Base-by-base conservation (phyloP, 176 grass and related monocot genomes). In the Urochloa ruziziensis region DNA sequence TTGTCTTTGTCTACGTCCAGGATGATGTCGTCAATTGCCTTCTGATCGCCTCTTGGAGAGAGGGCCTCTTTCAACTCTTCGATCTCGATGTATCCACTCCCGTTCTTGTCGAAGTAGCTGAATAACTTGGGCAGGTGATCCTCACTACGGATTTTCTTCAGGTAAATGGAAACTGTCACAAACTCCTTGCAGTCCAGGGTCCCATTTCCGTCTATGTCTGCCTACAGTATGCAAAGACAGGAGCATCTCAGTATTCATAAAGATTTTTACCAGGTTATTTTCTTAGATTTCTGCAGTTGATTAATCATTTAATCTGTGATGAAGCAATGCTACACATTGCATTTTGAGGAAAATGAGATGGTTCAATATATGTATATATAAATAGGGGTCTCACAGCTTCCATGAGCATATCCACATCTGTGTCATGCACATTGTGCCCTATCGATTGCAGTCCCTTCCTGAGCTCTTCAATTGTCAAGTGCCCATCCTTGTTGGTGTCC, bases 181-280 rank as follows among this genome's bases (percentile, higher is more conserved):
- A 98, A 94, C 84, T 98, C 95, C 37, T 94, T 94, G 62, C 91
- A 93, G 51, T 98, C 90, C 66, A 98, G 78, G 46, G 84, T 93
- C 11, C 92, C 92, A 23, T 98, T 93, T 28, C 95, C 92, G 66
- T 93, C 92, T 25, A 90, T 75, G 82, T 98, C 95, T 23, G 90
- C 95, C 92, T 98, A 34, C 2, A 69, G 61, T 60, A 82, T 79
- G 48, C 17, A 86, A 43, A 67, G 10, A 29, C 13, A 75, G 34
- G 51, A 65, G 10, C 37, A 46, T 81, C 11, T 32, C 23, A 19
- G 6, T 37, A 69, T 15, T 61, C n/a, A 69, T 16, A 21, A 23
- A 21, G 14, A 35, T 2, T 36, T 39, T 39, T 39, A n/a, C n/a
- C 4, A 39, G 7, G 37, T 39, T 39, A 39, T 39, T 39, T 39